A percentile compares a stretch with the other conserved stretches of the same genome.
Evolutionary conservation across 257 asterid species (phyloP).

Genomic region (Ilex asprella): DNA sequence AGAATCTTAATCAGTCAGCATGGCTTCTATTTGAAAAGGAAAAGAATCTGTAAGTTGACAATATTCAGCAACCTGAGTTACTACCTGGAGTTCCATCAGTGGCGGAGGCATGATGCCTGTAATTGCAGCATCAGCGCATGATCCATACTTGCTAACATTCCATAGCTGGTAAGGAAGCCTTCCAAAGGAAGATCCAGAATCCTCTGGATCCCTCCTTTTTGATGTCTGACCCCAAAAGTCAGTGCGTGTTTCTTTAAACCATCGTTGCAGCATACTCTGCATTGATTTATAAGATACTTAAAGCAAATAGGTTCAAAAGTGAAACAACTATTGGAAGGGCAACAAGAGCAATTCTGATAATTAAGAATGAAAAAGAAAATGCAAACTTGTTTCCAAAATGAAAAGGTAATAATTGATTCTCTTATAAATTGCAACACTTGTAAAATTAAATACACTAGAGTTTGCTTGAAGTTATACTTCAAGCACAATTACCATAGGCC

Average conservation of each 20-base stretch:
- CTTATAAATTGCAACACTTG: neutral
- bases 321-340: too few species aligned
- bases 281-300: too few species aligned
- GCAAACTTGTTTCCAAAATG: neutral
- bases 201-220: conserved; percentile 24
- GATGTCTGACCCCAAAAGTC: conserved; percentile 49
- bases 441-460: too few species aligned
- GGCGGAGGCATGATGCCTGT: conserved; percentile 98
- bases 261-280: conserved; percentile 60
- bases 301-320: too few species aligned
- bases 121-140: conserved; percentile 89
- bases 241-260: conserved; percentile 49
- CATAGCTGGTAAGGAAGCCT: conserved; percentile 85
- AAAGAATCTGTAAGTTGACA: neutral
- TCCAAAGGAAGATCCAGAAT: conserved; percentile 30
- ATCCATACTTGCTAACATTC: conserved; percentile 81
- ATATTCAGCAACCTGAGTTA: conserved; percentile 2
- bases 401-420: too few species aligned
- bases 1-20: neutral
- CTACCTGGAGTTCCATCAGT: conserved; percentile 83
- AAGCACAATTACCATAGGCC: neutral
- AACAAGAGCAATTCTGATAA: neutral
- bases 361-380: neutral
- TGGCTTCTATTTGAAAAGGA: neutral
- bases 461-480: neutral